Evolutionary conservation across 345 rosid species (phyloP).

Genomic region (Lepidium sativum): DNA sequence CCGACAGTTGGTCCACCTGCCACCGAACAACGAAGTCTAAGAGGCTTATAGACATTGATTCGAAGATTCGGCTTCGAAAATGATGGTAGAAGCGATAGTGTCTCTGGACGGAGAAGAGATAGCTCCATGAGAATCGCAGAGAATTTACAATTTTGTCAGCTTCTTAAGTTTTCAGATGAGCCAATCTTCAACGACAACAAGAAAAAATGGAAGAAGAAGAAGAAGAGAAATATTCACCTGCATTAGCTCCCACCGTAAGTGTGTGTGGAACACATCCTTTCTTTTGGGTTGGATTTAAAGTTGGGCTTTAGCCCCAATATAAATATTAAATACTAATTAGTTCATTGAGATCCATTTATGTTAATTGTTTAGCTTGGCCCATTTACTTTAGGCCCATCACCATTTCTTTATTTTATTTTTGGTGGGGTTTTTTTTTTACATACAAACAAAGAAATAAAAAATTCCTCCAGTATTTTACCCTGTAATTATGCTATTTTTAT

Average conservation of each 20-base stretch:
- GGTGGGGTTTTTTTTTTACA: too few relatives aligned
- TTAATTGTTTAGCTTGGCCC: background rate
- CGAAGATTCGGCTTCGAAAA: constrained; percentile 19
- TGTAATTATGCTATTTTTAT: too few relatives aligned
- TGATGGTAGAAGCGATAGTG: constrained; percentile 30
- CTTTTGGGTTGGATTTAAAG: background rate
- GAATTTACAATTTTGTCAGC: constrained; percentile 12
- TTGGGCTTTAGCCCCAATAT: background rate
- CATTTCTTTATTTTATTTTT: too few relatives aligned
- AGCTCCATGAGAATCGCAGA: constrained; percentile 38
- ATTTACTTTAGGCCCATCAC: background rate
- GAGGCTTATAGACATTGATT: constrained; percentile 12
- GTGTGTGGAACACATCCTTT: background rate
- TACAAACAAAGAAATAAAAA: too few relatives aligned
- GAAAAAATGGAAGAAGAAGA: background rate
- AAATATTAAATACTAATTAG: background rate
- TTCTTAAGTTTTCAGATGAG: constrained; percentile 14
- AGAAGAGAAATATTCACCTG: constrained; percentile 13
- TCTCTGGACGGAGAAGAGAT: constrained; percentile 37
- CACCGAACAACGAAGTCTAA: constrained; percentile 60
- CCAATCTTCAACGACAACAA: constrained; percentile 9
- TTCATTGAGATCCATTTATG: background rate
- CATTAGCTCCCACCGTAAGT: constrained; percentile 1
- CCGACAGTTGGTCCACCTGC: constrained; percentile 50
- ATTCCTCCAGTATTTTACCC: too few relatives aligned